A percentile compares a stretch with the other conserved stretches of the same genome.
phyloP scores from a whole-genome alignment of 345 rosid species.

The Arabis alpina region DNA sequence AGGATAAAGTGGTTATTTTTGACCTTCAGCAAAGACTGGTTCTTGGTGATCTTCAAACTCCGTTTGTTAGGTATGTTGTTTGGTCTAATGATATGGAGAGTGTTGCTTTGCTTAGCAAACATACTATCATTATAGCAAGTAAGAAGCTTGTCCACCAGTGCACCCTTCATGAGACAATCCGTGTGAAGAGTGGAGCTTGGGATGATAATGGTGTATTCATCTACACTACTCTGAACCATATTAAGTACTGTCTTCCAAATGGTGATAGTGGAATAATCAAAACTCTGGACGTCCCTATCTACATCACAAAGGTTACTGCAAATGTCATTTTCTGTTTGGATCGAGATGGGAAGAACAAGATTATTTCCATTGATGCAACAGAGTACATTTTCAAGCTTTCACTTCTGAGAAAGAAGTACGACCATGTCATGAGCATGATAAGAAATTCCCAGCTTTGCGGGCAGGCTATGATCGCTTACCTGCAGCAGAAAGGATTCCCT shows the following conservation, averaged over 20 bases:
- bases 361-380: conserved; percentile 67
- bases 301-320: conserved; percentile 71
- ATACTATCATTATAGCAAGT: conserved; percentile 73
- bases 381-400: conserved; percentile 83
- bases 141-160: conserved; percentile 85
- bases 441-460: conserved; percentile 89
- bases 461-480: conserved; percentile 86
- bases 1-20: conserved; percentile 76
- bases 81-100: conserved; percentile 92
- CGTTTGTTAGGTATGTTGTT: conserved; percentile 68
- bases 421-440: conserved; percentile 85
- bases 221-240: conserved; percentile 78
- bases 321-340: conserved; percentile 74
- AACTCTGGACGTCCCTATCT: conserved; percentile 79
- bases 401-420: conserved; percentile 70
- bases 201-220: conserved; percentile 90
- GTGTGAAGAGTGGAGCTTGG: conserved; percentile 90
- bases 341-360: conserved; percentile 75
- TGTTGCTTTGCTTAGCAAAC: conserved; percentile 88
- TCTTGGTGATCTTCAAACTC: conserved; percentile 79
- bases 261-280: conserved; percentile 83
- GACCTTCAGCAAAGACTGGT: conserved; percentile 79
- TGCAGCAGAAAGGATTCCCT: conserved; percentile 92
- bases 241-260: conserved; percentile 86
- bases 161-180: conserved; percentile 87